Evolutionary conservation across 1,139 yeast species (phyloP).

Genomic region (Sugiyamaella xylanicola): DNA sequence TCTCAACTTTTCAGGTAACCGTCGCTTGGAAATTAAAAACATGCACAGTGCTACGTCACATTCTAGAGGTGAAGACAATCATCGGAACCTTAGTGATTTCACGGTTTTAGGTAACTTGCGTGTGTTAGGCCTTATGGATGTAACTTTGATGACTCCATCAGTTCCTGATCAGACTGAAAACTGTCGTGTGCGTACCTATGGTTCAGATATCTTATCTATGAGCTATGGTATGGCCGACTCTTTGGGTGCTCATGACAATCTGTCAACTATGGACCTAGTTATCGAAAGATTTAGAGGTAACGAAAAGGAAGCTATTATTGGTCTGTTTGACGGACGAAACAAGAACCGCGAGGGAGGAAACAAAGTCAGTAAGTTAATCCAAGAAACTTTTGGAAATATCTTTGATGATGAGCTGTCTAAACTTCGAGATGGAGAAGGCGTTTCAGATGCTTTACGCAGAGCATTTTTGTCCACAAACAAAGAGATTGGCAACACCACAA

Average conservation of each 20-base stretch:
- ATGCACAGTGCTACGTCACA: constrained; percentile 45
- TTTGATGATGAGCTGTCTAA: constrained; percentile 65
- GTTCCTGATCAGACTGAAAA: constrained; percentile 88
- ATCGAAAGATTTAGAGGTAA: constrained; percentile 87
- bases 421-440: constrained; percentile 49
- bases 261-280: constrained; percentile 81
- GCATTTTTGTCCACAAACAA: constrained; percentile 79
- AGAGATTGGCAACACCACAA: constrained; percentile 62
- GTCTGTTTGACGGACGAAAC: constrained; percentile 80
- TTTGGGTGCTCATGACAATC: constrained; percentile 66
- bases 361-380: constrained; percentile 73
- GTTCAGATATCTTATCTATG: constrained; percentile 75
- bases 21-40: constrained; percentile 82
- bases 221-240: constrained; percentile 92
- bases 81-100: constrained; percentile 68
- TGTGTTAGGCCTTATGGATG: constrained; percentile 89
- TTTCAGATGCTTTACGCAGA: constrained; percentile 70
- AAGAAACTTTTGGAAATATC: constrained; percentile 65
- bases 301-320: constrained; percentile 68
- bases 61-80: constrained; percentile 40
- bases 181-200: constrained; percentile 87
- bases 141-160: constrained; percentile 76
- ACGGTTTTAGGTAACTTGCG: constrained; percentile 69
- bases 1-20: constrained; percentile 89
- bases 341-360: constrained; percentile 43